phyloP scores from a whole-genome alignment of 805 yeast genomes.

The Blastobotrys terrestris region DNA sequence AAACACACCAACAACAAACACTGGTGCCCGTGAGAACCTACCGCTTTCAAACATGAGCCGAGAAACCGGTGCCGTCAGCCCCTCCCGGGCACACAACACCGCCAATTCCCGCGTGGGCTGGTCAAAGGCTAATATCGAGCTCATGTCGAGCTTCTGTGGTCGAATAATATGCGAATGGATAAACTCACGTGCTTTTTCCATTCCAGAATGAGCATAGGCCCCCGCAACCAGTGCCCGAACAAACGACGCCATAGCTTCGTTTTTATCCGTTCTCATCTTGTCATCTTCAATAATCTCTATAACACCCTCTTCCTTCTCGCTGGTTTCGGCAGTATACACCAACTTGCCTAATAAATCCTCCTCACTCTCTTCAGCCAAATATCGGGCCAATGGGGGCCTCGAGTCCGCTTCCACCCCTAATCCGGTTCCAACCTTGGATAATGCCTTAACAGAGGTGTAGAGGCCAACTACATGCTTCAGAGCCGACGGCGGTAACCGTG shows the following conservation, averaged over 20 bases:
- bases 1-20: slow-evolving; percentile 87
- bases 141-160: slow-evolving; percentile 73
- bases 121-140: slow-evolving; percentile 69
- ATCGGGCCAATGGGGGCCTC: slow-evolving; percentile 56
- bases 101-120: slow-evolving; percentile 83
- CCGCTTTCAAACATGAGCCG: slow-evolving; percentile 92
- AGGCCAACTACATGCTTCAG: slow-evolving; percentile 71
- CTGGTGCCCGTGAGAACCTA: slow-evolving; percentile 73
- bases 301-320: slow-evolving; percentile 19
- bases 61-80: slow-evolving; percentile 66
- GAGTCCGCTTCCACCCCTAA: slow-evolving; percentile 90
- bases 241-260: slow-evolving; percentile 49
- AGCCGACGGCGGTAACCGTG: slow-evolving; percentile 80
- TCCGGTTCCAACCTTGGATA: slow-evolving; percentile 56
- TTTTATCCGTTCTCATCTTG: slow-evolving; percentile 33
- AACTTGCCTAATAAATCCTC: slow-evolving; percentile 39
- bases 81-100: slow-evolving; percentile 68
- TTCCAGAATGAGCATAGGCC: slow-evolving; percentile 66
- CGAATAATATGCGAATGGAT: slow-evolving; percentile 62
- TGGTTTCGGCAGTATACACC: slow-evolving; percentile 11
- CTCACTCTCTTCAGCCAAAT: slow-evolving; percentile 61
- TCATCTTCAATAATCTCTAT: slow-evolving; percentile 37
- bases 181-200: slow-evolving; percentile 57
- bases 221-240: slow-evolving; percentile 84
- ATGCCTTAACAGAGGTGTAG: slow-evolving; percentile 59